These are phyloP conservation scores for Kodamaea fukazawae DNA, from an alignment of 805 yeast genomes.

Conservation along the genomic window DNA sequence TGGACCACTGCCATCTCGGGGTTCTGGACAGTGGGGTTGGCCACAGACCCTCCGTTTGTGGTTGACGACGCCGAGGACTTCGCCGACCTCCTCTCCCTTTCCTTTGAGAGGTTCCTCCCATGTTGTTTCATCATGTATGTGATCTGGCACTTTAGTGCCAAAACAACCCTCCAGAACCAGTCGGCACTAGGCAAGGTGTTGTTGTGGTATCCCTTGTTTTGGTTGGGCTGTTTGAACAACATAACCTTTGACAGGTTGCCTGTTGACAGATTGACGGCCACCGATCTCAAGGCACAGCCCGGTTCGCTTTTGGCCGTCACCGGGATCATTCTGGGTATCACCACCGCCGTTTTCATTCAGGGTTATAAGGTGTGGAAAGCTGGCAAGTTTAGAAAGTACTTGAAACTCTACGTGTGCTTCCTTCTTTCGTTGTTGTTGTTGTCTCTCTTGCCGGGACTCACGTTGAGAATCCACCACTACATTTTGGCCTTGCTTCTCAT, in stretches of 20 bases:
- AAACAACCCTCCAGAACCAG: constrained; percentile 35
- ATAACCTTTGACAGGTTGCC: constrained; percentile 87
- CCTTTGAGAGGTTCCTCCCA: constrained; percentile 74
- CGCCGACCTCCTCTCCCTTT: constrained; percentile 64
- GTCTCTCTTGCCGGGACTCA: constrained; percentile 59
- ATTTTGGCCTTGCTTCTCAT: constrained; percentile 72
- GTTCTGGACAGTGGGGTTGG: constrained; percentile 77
- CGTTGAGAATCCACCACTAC: constrained; percentile 75
- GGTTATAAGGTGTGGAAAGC: constrained; percentile 78
- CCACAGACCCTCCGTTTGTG: constrained; percentile 74
- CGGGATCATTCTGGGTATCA: constrained; percentile 45
- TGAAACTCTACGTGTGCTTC: constrained; percentile 50
- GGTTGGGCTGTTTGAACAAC: constrained; percentile 84
- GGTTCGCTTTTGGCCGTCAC: constrained; percentile 71
- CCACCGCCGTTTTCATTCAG: constrained; percentile 61
- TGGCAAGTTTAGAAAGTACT: constrained; percentile 61
- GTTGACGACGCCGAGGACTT: constrained; percentile 54
- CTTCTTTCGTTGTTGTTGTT: constrained; percentile 44
- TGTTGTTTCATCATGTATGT: constrained; percentile 66
- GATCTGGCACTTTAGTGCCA: constrained; percentile 58
- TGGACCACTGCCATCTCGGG: constrained; percentile 66
- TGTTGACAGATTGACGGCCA: constrained; percentile 73
- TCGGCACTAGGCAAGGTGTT: constrained; percentile 45
- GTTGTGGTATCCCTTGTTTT: constrained; percentile 76
- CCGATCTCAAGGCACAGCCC: constrained; percentile 70